Base-by-base conservation (phyloP, 768 basidiomycete species). In the Crepidotus variabilis region DNA sequence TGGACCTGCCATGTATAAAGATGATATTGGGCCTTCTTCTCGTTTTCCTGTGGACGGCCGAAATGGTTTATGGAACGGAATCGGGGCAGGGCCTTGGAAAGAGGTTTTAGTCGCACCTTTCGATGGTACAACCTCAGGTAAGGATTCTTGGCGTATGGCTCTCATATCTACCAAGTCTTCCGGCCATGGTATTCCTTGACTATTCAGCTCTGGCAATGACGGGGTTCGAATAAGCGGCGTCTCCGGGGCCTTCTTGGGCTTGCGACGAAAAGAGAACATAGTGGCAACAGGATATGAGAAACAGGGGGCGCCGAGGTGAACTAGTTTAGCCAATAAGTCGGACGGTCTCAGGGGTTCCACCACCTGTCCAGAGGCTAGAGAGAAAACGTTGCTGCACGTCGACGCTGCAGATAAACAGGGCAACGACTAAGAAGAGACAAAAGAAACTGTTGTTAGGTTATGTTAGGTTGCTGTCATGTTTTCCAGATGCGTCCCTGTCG, bases 31-130 rank as follows among this genome's bases (percentile, higher is more conserved):
- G 50, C 67, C 72, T 36, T 76, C 77, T 62, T 78, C 73, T 6
- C 60, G 68, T 62, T 73, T 78, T 69, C 78, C 78, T 78, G 73
- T 63, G 71, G 73, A 73, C 53, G 66, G 71, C 69, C 86, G 80
- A 78, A 90, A 90, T 48, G 90, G 90, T 82, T 88, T 89, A 72
- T 92, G 89, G 79, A 91, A 92, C 63, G 85, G 79, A 70, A 88
- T 86, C 65, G 86, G 75, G 69, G 72, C 71, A 68, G 79, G 74
- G 71, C 77, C 76, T 65, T 80, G 76, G 67, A 89, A 79, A 70
- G 85, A 86, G 67, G 79, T 81, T 78, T 82, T 86, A 60, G 79
- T 75, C 77, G 87, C 86, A 84, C 86, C 87, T 81, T 84, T 79
- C 55, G 69, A 66, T 56, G 68, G 73, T 66, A 69, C 70, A 34